A percentile compares a stretch with the other conserved stretches of the same genome.
phyloP scores from a whole-genome alignment of 257 asterid species.

The Echium plantagineum region DNA sequence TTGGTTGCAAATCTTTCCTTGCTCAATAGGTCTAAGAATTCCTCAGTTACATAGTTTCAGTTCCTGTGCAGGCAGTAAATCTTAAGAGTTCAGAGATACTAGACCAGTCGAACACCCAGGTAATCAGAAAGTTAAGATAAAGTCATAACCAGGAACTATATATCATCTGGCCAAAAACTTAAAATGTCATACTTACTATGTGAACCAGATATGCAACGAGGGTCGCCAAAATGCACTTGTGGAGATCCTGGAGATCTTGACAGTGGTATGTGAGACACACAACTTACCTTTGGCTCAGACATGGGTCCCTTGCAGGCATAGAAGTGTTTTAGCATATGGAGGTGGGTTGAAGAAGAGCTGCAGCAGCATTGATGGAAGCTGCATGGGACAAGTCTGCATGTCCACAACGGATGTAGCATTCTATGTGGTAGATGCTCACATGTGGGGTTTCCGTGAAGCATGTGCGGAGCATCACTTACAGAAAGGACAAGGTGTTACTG shows the following conservation, averaged over 20 bases:
- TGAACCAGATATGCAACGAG: constrained; percentile 68
- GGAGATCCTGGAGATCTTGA: constrained; percentile 67
- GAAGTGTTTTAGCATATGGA: constrained; percentile 65
- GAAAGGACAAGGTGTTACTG: constrained; percentile 88
- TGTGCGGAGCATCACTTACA: constrained; percentile 88
- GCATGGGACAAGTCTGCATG: constrained; percentile 92
- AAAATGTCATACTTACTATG: constrained; percentile 15
- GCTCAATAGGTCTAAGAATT: background rate
- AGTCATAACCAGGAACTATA: background rate
- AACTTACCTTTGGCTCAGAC: constrained; percentile 86
- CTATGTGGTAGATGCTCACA: constrained; percentile 75
- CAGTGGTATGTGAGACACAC: constrained; percentile 82
- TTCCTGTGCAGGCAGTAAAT: constrained; percentile 79
- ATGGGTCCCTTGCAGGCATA: constrained; percentile 90
- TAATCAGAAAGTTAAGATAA: constrained; percentile 12
- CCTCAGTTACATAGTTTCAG: constrained; percentile 15
- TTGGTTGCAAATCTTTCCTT: background rate
- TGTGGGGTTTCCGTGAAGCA: constrained; percentile 89
- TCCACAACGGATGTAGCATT: constrained; percentile 71
- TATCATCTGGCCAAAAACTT: constrained; percentile 7
- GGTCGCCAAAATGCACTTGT: constrained; percentile 81
- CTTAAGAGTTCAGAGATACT: constrained; percentile 82
- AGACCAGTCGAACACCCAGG: constrained; percentile 72
- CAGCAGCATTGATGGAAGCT: constrained; percentile 91
- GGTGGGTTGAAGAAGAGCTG: constrained; percentile 82